Evolutionary conservation across 2,329 filamentous ascomycete species (phyloP).

Genomic region (Golovinomyces cichoracearum): DNA sequence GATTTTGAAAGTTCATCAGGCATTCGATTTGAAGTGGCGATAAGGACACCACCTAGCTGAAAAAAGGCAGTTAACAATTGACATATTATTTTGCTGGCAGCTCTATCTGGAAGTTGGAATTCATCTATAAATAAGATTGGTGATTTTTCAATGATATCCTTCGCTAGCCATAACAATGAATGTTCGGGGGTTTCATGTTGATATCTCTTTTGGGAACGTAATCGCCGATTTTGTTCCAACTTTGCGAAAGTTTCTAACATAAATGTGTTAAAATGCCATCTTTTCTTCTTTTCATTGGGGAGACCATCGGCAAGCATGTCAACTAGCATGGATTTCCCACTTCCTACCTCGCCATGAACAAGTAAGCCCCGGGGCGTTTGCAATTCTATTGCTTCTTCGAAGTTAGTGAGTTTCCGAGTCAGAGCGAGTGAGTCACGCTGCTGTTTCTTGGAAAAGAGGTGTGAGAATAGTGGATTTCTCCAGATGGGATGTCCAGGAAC

Average conservation of each 20-base stretch:
- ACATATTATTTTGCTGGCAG: conserved; percentile 52
- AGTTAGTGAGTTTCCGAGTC: conserved; percentile 39
- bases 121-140: conserved; percentile 62
- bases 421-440: conserved; percentile 35
- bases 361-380: conserved; percentile 50
- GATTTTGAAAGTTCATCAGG: conserved; percentile 58
- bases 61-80: conserved; percentile 60
- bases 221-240: conserved; percentile 34
- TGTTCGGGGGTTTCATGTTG: conserved; percentile 23
- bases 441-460: conserved; percentile 30
- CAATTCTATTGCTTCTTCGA: conserved; percentile 45
- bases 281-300: conserved; percentile 43
- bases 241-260: conserved; percentile 55
- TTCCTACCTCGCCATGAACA: conserved; percentile 58
- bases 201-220: conserved; percentile 4
- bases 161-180: conserved; percentile 46
- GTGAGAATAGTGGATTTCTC: conserved; percentile 30
- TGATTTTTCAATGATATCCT: conserved; percentile 46
- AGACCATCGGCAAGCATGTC: conserved; percentile 57
- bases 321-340: conserved; percentile 64
- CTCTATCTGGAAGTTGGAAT: conserved; percentile 58
- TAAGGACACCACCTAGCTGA: conserved; percentile 52
- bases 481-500: conserved; percentile 28
- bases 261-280: conserved; percentile 69
- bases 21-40: conserved; percentile 63